Conservation (phyloP, 2,329 filamentous ascomycete species). For the Fusarium tjaetaba region DNA sequence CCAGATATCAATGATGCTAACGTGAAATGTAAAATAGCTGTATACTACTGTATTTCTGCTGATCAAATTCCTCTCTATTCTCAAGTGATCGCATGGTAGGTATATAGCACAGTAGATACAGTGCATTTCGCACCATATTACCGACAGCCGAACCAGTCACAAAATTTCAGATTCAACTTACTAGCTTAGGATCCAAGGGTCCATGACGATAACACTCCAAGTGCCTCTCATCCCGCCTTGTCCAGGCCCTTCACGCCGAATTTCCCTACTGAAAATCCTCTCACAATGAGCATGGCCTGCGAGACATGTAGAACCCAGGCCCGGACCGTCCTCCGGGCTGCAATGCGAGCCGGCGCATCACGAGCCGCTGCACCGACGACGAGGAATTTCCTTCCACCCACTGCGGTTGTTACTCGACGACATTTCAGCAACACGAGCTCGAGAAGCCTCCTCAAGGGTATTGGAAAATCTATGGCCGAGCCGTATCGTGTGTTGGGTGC, state of each 20-base stretch:
- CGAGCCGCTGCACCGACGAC: slow-evolving; percentile 39
- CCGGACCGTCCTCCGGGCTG: slow-evolving; percentile 50
- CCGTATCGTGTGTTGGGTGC: slow-evolving; percentile 81
- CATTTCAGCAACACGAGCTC: slow-evolving; percentile 51
- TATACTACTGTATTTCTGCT: neutral
- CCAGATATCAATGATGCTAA: slow-evolving; percentile 41
- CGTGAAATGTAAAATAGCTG: neutral
- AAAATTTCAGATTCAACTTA: slow-evolving; percentile 1
- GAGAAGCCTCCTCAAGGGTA: slow-evolving; percentile 47
- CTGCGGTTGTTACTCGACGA: slow-evolving; percentile 39
- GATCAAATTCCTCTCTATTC: neutral
- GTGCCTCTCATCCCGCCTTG: slow-evolving; percentile 12
- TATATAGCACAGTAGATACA: slow-evolving; percentile 22
- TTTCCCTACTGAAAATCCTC: neutral
- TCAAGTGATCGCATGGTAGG: neutral
- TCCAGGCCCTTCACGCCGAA: slow-evolving; percentile 5
- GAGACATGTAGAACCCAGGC: slow-evolving; percentile 59
- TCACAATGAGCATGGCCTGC: slow-evolving; percentile 53
- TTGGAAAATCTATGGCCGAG: slow-evolving; percentile 50
- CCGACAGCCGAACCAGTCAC: slow-evolving; percentile 32
- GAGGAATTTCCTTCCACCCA: slow-evolving; percentile 30
- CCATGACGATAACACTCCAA: slow-evolving; percentile 46
- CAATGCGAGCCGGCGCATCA: slow-evolving; percentile 45
- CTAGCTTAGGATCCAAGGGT: neutral
- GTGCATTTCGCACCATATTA: slow-evolving; percentile 3